Percentiles rank a stretch among this genome's conserved stretches.
phyloP scores from a whole-genome alignment of 495 filamentous ascomycete species.

The Neohortaea acidophila region DNA sequence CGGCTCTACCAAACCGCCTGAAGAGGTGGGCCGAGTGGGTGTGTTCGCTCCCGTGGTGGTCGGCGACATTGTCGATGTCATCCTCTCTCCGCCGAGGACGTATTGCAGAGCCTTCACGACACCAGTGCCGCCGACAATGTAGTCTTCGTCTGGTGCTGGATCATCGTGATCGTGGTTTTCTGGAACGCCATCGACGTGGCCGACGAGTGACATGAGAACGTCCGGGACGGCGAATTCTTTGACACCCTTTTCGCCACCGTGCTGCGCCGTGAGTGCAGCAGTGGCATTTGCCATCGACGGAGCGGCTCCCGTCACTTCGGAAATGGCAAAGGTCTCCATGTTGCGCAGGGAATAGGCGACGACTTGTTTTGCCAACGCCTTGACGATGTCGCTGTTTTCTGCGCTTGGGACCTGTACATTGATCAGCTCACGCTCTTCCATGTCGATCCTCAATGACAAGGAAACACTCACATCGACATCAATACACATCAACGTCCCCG shows the following conservation, averaged over 20 bases:
- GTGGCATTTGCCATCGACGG: slow-evolving; percentile 17
- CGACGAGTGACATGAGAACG: slow-evolving; percentile 52
- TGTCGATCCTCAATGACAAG: neutral
- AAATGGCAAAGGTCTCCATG: slow-evolving; percentile 49
- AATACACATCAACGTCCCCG: slow-evolving; percentile 66
- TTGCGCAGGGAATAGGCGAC: slow-evolving; percentile 87
- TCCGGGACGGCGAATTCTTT: slow-evolving; percentile 42
- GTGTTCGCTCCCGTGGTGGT: slow-evolving; percentile 37
- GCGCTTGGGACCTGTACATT: slow-evolving; percentile 41
- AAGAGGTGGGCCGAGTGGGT: slow-evolving; percentile 25
- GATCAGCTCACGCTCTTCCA: neutral
- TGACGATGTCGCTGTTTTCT: slow-evolving; percentile 73
- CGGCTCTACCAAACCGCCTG: slow-evolving; percentile 26
- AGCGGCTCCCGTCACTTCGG: slow-evolving; percentile 23
- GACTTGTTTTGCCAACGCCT: slow-evolving; percentile 81
- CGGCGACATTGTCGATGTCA: slow-evolving; percentile 26
- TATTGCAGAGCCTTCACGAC: slow-evolving; percentile 82
- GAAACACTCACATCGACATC: slow-evolving; percentile 54
- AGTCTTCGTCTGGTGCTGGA: slow-evolving; percentile 74
- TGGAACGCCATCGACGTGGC: slow-evolving; percentile 36
- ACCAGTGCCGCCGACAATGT: slow-evolving; percentile 88
- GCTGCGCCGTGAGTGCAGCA: slow-evolving; percentile 31
- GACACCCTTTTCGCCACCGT: slow-evolving; percentile 32
- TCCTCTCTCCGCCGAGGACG: slow-evolving; percentile 67
- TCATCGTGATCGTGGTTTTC: slow-evolving; percentile 49